Base-by-base conservation (phyloP, 169 alveolate species). In the Eimeria maxima region DNA sequence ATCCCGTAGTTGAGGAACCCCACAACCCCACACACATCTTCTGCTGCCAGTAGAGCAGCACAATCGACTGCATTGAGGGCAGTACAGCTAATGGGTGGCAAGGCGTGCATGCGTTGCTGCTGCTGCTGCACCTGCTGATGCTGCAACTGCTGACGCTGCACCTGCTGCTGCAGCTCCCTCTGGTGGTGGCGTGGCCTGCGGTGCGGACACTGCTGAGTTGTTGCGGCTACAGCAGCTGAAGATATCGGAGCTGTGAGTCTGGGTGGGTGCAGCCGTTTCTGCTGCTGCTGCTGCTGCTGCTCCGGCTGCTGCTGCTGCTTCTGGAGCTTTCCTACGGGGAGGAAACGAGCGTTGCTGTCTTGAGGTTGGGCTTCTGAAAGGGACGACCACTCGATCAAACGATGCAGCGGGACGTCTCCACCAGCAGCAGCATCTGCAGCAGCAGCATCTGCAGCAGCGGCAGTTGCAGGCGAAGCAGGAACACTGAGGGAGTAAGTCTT, bases 1-100 rank as follows among this genome's bases (percentile, higher is more conserved):
- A 27, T 22, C 33, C 76, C 76, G 76, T 4, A 24, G 38, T 67
- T 22, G 16, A 67, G 38, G 38, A 67, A 67, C 76, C 76, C 76
- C 76, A 27, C 76, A 27, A 67, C 38, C 44, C 76, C 76, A 29
- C 76, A 67, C 16, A 67, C 76, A 27, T 67, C 76, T 24, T 67
- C 76, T 67, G 76, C 76, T 67, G 76, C 76, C 42, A 67, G 24
- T 11, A 67, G 76, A 67, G 76, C 76, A 67, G 76, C 76, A 67
- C 33, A 67, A 27, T 67, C 76, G 44, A 67, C 27, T 67, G 76
- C 76, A 22, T 67, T 67, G 10, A 67, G 76, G 14, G 76, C 76
- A 67, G 76, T 67, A 42, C 76, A 67, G 27, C 76, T 67, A 27
- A 67, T 20, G 27, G 76, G 38, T 24, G 76, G 76, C 14, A 67